These are phyloP conservation scores for Taphrina communis DNA, from an alignment of 1,139 yeast species.

Conservation along the genomic window DNA sequence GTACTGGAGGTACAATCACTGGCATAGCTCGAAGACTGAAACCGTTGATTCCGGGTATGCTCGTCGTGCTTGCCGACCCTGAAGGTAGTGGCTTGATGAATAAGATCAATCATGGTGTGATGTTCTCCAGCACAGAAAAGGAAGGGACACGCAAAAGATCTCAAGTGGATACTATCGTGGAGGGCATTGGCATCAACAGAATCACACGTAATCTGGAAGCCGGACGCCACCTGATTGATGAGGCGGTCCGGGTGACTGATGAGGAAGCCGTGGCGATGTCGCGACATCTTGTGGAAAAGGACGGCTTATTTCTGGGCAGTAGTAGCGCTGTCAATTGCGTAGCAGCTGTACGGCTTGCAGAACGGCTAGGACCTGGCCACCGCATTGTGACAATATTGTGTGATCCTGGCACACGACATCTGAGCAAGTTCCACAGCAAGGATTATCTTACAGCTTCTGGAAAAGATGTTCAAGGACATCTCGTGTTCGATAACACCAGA, in stretches of 20 bases:
- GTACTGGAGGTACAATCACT: conserved; percentile 77
- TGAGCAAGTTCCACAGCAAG: conserved; percentile 32
- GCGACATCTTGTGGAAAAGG: conserved; percentile 73
- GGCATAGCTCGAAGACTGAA: conserved; percentile 82
- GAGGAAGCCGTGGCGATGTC: conserved; percentile 88
- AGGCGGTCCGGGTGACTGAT: conserved; percentile 79
- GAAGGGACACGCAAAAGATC: conserved; percentile 95
- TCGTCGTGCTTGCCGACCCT: conserved; percentile 80
- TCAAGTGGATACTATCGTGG: conserved; percentile 93
- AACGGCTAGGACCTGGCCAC: conserved; percentile 64
- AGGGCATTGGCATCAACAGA: conserved; percentile 90
- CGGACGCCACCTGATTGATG: conserved; percentile 68
- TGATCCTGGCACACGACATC: conserved; percentile 55
- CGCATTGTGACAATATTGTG: conserved; percentile 86
- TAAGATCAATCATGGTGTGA: conserved; percentile 84
- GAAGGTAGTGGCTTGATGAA: conserved; percentile 93
- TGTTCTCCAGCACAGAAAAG: conserved; percentile 85
- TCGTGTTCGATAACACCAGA: conserved; percentile 3
- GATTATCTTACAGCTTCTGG: conserved; percentile 15
- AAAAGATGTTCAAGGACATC: not conserved
- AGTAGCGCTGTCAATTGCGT: conserved; percentile 93
- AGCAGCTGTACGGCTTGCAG: conserved; percentile 77
- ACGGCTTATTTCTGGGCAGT: conserved; percentile 89
- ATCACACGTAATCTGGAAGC: conserved; percentile 77
- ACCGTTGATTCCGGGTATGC: conserved; percentile 54